These are phyloP conservation scores for Vararia minispora DNA, from an alignment of 768 basidiomycete genomes.

Conservation along the genomic window DNA sequence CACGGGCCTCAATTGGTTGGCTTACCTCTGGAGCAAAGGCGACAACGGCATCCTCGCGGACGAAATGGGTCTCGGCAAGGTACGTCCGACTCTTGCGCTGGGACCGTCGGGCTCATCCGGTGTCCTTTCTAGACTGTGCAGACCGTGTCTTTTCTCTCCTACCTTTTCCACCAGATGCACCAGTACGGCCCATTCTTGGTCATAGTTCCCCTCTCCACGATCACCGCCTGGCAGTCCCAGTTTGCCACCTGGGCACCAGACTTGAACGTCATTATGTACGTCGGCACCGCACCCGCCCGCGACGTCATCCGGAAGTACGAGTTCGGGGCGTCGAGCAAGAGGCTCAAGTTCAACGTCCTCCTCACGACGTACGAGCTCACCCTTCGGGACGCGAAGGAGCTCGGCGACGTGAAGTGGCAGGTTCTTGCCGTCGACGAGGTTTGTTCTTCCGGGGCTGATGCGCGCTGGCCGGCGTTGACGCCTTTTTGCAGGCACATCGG, in stretches of 20 bases:
- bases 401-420: conserved; percentile 96
- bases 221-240: conserved; percentile 96
- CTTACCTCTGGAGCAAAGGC: conserved; percentile 88
- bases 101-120: conserved; percentile 8
- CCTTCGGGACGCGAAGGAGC: conserved; percentile 78
- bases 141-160: conserved; percentile 90
- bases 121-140: conserved; percentile 64
- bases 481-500: conserved; percentile 67
- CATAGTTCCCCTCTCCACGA: conserved; percentile 95
- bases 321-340: conserved; percentile 81
- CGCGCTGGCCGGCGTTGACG: conserved; percentile 1
- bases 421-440: conserved; percentile 94
- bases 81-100: conserved; percentile 17
- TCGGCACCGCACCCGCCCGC: conserved; percentile 78
- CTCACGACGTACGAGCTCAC: conserved; percentile 96
- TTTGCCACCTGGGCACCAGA: conserved; percentile 94
- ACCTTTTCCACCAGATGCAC: conserved; percentile 82
- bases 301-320: conserved; percentile 89
- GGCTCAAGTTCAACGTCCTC: conserved; percentile 93
- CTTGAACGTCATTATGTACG: conserved; percentile 94
- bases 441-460: conserved; percentile 13
- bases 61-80: conserved; percentile 99
- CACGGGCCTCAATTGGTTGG: conserved; percentile 97
- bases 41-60: conserved; percentile 97
- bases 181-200: conserved; percentile 97